A percentile compares a stretch with the other conserved stretches of the same genome.
These are phyloP conservation scores for Podospora bellae-mahoneyi DNA, from an alignment of 495 filamentous ascomycete species.

Conservation along the genomic window DNA sequence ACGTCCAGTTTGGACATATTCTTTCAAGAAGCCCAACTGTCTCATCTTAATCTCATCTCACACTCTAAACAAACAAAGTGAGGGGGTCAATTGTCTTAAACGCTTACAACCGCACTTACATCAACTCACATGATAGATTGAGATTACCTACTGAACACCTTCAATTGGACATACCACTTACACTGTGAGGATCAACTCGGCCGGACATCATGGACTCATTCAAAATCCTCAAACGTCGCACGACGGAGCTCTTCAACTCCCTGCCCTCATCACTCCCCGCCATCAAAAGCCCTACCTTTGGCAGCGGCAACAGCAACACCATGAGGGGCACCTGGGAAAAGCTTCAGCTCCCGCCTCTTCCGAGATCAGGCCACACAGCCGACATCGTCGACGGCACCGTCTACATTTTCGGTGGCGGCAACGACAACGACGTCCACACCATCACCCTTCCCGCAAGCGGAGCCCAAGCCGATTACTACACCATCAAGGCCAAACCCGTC, in stretches of 20 bases:
- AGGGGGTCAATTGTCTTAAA: neutral
- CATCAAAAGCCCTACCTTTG: constrained; percentile 15
- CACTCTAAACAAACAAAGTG: neutral
- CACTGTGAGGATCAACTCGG: neutral
- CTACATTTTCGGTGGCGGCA: constrained; percentile 69
- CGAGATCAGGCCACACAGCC: constrained; percentile 66
- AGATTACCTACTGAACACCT: neutral
- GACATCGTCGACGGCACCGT: constrained; percentile 62
- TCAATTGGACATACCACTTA: neutral
- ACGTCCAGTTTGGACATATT: neutral
- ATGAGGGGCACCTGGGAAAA: constrained; percentile 59
- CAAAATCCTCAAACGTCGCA: constrained; percentile 43
- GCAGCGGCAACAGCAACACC: constrained; percentile 19
- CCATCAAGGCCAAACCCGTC: constrained; percentile 44
- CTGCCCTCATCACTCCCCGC: constrained; percentile 29
- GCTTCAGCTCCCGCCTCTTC: constrained; percentile 52
- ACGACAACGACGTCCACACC: constrained; percentile 68
- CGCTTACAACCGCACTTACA: neutral
- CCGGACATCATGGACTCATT: constrained; percentile 42
- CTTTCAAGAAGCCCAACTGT: neutral
- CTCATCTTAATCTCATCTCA: neutral
- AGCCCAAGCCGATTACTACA: constrained; percentile 55
- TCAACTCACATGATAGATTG: neutral
- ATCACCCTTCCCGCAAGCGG: constrained; percentile 56
- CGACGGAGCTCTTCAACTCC: constrained; percentile 42